Evolutionary conservation across 805 yeast species (phyloP), one percentile per base, ranked within the genome.

Genomic region (Komagataella ulmi): DNA sequence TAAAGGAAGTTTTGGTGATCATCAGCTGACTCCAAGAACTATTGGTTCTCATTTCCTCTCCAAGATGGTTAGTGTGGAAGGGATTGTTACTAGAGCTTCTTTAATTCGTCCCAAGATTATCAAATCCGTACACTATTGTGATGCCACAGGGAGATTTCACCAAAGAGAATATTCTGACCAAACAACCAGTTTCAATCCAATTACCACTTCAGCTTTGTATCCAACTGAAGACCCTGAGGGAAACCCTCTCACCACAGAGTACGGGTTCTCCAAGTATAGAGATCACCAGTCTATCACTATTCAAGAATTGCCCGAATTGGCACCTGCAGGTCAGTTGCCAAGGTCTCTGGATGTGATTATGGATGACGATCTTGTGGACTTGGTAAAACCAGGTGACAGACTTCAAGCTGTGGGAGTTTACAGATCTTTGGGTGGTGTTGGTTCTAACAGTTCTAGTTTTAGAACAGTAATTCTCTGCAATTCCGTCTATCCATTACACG

Each of bases 311-410:
- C 98, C 99, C 1, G 98, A 93, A 69, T 75, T 83, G 56, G 97
- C 98, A 1, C 99, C 98, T 14, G 95, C 98, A 0, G 99, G 99
- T 52, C 98, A 91, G 69, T 74, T 93, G 56, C 99, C 99, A 43
- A 76, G 98, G 60, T 83, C 96, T 2, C 77, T 93, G 43, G 99
- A 93, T 62, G 85, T 91, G 21, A 79, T 91, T n/a, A 70, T 93
- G 60, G 97, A 91, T 65, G 97, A 90, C 61, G 99, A 93, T 64
- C 74, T 93, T 56, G 98, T 93, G 2, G 99, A 93, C 64, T 71
- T 69, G 52, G 85, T 87, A 48, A 93, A 93, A 65, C 98, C 99
- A 0, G 99, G 99, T 60, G 99, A 93, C 65, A 79, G 99, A 63
- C 82, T 90, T 40, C 96, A 90, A 69, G 72, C 91, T 47, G 93